Percentiles rank a stretch among this genome's conserved stretches.
Conservation (phyloP, 106 monocot species). For the Dioscorea zingiberensis region DNA sequence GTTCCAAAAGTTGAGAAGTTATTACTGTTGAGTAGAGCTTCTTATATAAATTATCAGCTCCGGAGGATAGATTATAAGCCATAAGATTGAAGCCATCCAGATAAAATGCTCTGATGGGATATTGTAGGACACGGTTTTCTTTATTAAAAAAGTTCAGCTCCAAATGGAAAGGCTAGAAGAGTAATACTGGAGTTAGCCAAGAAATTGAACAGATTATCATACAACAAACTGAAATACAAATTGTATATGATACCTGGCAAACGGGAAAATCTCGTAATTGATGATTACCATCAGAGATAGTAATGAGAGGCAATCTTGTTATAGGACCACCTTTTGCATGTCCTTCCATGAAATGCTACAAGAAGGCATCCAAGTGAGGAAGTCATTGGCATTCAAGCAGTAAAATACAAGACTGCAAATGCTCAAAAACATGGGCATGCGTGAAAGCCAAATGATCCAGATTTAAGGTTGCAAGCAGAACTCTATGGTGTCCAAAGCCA, state of each 20-base stretch:
- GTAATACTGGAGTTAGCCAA: slow-evolving; percentile 12
- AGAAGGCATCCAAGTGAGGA: slow-evolving; percentile 1
- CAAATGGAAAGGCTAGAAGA: slow-evolving; percentile 82
- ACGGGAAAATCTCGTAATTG: slow-evolving; percentile 83
- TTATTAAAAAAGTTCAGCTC: slow-evolving; percentile 96
- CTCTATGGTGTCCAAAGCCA: too few species aligned
- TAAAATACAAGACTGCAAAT: too few species aligned
- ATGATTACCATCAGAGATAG: slow-evolving; percentile 59
- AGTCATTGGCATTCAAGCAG: neutral
- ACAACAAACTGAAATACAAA: neutral
- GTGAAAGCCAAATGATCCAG: too few species aligned
- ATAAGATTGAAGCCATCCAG: slow-evolving; percentile 92
- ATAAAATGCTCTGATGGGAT: slow-evolving; percentile 87
- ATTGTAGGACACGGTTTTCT: slow-evolving; percentile 86
- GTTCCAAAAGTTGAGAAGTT: too few species aligned
- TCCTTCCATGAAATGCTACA: slow-evolving; percentile 98
- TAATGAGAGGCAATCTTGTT: slow-evolving; percentile 81
- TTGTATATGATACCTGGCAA: slow-evolving; percentile 55
- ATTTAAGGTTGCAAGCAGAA: too few species aligned
- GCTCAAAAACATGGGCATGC: too few species aligned
- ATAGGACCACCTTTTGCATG: slow-evolving; percentile 94
- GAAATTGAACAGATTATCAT: neutral
- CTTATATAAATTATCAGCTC: slow-evolving; percentile 82
- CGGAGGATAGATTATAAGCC: slow-evolving; percentile 89
- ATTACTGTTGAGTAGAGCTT: slow-evolving; percentile 91